Evolutionary conservation across 1,284 basidiomycete species (phyloP), one percentile per base, ranked within the genome.

Genomic region (Trametes versicolor): DNA sequence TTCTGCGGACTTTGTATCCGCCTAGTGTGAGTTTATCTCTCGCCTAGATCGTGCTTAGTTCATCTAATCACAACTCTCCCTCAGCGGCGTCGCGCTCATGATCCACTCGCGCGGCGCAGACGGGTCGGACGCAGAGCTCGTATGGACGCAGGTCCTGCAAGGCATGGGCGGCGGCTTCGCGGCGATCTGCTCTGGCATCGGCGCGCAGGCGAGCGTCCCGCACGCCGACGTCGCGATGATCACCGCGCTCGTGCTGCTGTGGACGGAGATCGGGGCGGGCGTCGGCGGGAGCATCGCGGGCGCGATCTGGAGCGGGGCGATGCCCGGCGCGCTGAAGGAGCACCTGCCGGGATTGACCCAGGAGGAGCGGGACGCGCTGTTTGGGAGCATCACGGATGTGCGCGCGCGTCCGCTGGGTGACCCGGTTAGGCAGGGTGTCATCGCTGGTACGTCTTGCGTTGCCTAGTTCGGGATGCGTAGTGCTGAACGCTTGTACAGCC

Each of bases 151-250:
- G 74, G 78, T 95, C 54, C 80, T 94, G 39, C 92, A 94, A 77
- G 92, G 92, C 61, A 79, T 90, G 21, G 93, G 93, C 23, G 93
- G 93, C 43, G 95, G 94, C n/a, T 85, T 95, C 68, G 89, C 93
- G 0, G 86, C 90, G 1, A 82, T 90, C 57, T 80, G 90, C 15
- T 81, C 86, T 4, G 92, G 92, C 75, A 90, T 95, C 60, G 89
- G 87, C 45, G 90, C 93, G 0, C 94, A 96, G 75, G 93, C 92
- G 8, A 82, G 87, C 9, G 93, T 95, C 2, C 81, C 87, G 1
- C 93, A 94, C 73, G 77, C 80, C 32, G 93, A 96, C 70, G 88
- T 96, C 19, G 94, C 93, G 0, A 89, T 91, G 69, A 91, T 91
- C 62, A 96, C 92, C 8, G 94, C 95, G 0, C 82, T 95, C 68